Percentiles rank a stretch among this genome's conserved stretches.
These are phyloP conservation scores for Leccinum subspadiceum DNA, from an alignment of 1,284 basidiomycete genomes.

Conservation along the genomic window DNA sequence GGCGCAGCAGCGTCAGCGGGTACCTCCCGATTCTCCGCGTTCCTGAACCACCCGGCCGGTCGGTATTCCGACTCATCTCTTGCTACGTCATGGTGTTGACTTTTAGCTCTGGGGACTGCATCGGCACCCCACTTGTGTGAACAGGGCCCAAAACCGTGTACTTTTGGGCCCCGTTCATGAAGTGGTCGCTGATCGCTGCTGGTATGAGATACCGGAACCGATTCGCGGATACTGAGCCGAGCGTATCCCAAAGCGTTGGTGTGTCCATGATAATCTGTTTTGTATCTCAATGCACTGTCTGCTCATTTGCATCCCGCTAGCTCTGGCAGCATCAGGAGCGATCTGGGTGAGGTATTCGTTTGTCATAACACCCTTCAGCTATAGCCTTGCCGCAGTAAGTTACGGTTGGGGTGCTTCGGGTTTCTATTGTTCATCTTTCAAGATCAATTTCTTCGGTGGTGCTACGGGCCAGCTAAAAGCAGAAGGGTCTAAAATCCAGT, in stretches of 20 bases:
- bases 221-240: slow-evolving; percentile 88
- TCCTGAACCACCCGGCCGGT: slow-evolving; percentile 93
- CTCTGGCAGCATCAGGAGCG: slow-evolving; percentile 89
- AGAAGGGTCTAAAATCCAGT: too few relatives aligned
- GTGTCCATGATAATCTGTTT: slow-evolving; percentile 31
- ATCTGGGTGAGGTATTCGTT: slow-evolving; percentile 99
- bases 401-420: background rate
- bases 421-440: too few relatives aligned
- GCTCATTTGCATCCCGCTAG: slow-evolving; percentile 39
- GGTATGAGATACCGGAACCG: slow-evolving; percentile 90
- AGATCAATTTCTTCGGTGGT: too few relatives aligned
- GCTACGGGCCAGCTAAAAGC: too few relatives aligned
- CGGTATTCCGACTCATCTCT: slow-evolving; percentile 20
- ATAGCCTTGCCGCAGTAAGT: slow-evolving; percentile 89
- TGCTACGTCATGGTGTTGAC: slow-evolving; percentile 7
- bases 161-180: slow-evolving; percentile 97
- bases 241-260: slow-evolving; percentile 93
- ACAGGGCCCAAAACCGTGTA: slow-evolving; percentile 92
- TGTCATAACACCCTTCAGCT: slow-evolving; percentile 96
- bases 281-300: background rate
- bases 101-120: background rate
- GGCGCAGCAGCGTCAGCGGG: slow-evolving; percentile 79
- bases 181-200: slow-evolving; percentile 95
- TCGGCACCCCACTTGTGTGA: slow-evolving; percentile 1
- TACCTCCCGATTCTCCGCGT: slow-evolving; percentile 73